Evolutionary conservation across 371 early-diverging fungal species (phyloP), one percentile per base, ranked within the genome.

Genomic region (Chytridium lagenaria): DNA sequence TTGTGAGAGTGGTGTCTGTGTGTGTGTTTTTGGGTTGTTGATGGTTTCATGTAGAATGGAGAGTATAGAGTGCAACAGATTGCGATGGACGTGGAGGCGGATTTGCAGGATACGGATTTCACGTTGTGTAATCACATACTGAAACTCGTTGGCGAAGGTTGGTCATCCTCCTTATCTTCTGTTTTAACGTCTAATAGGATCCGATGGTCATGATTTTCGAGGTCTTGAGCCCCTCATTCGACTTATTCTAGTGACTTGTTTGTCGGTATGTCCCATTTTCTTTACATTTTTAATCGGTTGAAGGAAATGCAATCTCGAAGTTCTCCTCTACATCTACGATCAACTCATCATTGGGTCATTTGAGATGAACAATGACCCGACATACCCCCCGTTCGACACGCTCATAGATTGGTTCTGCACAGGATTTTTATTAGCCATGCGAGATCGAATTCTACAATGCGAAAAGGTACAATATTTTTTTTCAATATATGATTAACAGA

Each of bases 371-470:
- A 57, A 63, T 12, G 74, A 74, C 38, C 69, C 52, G 16, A 50
- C 68, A 12, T 63, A 69, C 28, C 74, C 74, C 1, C 50, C 69
- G 26, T 57, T 74, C 59, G 74, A 74, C 39, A 39, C 74, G n/a
- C 40, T 74, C 15, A 51, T 69, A 19, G 59, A 69, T 19, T 74
- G 74, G 74, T 61, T 74, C 28, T 74, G 74, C 34, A 50, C 69
- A 0, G 69, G 59, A 2, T 68, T 74, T 63, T 44, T 74, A 5
- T n/a, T 74, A 23, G n/a, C 40, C 37, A 68, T 74, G 69, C 38
- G 65, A 39, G 70, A 68, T 26, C 39, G 44, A 61, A 59, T 74
- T 2, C 31, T 74, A 55, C 59, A 69, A 16, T 74, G 74, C 55
- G 37, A 28, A 22, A 37, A 50, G 34, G 74, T 74, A 59, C 51